Evolutionary conservation across 73 alveolate species (phyloP).

Genomic region (Paramecium sexaurelia): DNA sequence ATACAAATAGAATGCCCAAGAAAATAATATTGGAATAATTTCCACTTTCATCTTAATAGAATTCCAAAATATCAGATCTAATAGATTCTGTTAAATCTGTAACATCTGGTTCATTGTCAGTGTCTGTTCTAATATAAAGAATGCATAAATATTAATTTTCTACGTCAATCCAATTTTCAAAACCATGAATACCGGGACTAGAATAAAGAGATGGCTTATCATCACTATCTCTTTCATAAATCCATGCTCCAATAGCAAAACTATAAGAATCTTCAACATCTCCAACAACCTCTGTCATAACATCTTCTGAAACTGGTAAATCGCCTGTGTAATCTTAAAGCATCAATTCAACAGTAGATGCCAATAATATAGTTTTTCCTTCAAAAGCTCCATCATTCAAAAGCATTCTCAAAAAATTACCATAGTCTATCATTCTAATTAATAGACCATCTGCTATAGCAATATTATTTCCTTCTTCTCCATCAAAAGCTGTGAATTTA

Average conservation of each 20-base stretch:
- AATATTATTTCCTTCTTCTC: background rate
- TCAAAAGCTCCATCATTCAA: background rate
- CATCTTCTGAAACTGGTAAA: background rate
- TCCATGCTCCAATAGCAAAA: constrained; percentile 36
- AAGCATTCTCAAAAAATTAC: background rate
- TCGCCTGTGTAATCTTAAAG: constrained; percentile 20
- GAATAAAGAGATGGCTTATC: background rate
- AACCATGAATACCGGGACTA: background rate
- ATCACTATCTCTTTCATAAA: background rate
- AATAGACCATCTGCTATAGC: constrained; percentile 12
- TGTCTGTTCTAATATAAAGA: background rate
- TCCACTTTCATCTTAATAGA: background rate
- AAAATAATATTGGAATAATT: background rate
- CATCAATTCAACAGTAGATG: background rate
- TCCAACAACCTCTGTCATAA: background rate
- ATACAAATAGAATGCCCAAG: background rate
- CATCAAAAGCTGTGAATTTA: constrained; percentile 18
- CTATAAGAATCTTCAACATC: background rate
- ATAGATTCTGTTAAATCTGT: background rate
- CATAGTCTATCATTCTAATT: constrained; percentile 1
- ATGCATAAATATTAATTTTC: background rate
- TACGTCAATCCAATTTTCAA: background rate
- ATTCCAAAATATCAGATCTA: background rate
- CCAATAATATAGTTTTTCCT: background rate
- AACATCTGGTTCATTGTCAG: background rate